Evolutionary conservation across 352 stramenopile species (phyloP), one percentile per base, ranked within the genome.

Genomic region (Pythium utonaiense): DNA sequence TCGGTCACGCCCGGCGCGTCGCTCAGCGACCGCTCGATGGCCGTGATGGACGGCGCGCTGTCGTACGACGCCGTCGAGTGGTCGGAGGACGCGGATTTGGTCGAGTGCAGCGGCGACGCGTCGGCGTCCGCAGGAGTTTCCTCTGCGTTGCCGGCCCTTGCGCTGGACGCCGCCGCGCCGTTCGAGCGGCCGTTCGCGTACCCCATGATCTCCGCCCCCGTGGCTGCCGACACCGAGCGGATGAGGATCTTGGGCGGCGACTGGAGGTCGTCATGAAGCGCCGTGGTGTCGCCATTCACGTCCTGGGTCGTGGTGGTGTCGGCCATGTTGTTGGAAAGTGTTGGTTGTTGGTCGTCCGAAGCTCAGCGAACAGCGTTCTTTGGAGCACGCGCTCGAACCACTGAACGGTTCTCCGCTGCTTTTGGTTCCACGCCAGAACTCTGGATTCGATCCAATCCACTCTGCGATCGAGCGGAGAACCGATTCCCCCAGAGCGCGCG

Each of bases 11-110:
- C 70, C 16, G 55, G 65, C 24, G 69, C 63, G 10, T 64, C 60
- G 47, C 54, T 71, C 21, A 79, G 31, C 10, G 64, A 53, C 28
- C 65, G 70, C 50, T 79, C 72, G 45, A 83, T 70, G 10, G 71
- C 69, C 16, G 74, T 77, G 52, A 74, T 73, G n/a, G 62, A 78
- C 40, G 71, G 74, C 34, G 74, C 53, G 53, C 69, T 78, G 54
- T 73, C 68, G 28, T 70, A 78, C 13, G 77, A 88, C 10, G 71
- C 62, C 3, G 64, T 60, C 21, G 81, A 89, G 28, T 59, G 52
- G 34, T 70, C 60, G 34, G 70, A 69, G 34, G 77, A 77, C 36
- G 51, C 62, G 24, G 54, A 69, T 19, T 28, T 56, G 40, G 40
- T 56, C 53, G 54, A 62, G 53, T 53, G 53, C 24, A 53, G 19